Percentiles rank a stretch among this genome's conserved stretches.
Evolutionary conservation across 2,329 filamentous ascomycete species (phyloP).

Genomic region (Xylariaceae sp.): DNA sequence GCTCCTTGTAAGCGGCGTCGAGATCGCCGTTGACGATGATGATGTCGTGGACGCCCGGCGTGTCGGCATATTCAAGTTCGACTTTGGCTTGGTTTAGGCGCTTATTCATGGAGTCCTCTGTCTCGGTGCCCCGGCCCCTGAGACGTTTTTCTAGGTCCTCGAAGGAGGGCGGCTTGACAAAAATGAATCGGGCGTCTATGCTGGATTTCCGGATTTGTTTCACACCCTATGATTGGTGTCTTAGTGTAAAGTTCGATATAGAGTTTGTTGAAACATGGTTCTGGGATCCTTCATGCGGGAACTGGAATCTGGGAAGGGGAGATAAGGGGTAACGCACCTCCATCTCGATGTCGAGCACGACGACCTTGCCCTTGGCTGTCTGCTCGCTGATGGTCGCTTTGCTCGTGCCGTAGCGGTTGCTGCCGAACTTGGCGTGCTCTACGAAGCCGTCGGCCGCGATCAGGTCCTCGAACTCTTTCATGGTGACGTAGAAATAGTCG

Average conservation of each 20-base stretch:
- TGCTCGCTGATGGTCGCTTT: conserved; percentile 76
- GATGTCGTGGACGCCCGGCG: conserved; percentile 63
- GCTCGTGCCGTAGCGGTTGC: conserved; percentile 84
- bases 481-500: conserved; percentile 77
- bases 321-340: conserved; percentile 53
- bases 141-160: conserved; percentile 72
- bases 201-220: conserved; percentile 83
- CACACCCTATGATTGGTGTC: conserved; percentile 56
- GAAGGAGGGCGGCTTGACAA: conserved; percentile 76
- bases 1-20: conserved; percentile 49
- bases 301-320: neutral
- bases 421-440: conserved; percentile 79
- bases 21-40: conserved; percentile 63
- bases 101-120: conserved; percentile 67
- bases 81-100: conserved; percentile 68
- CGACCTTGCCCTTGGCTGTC: conserved; percentile 66
- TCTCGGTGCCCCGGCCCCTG: conserved; percentile 74
- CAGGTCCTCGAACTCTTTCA: conserved; percentile 65
- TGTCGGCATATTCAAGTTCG: conserved; percentile 71
- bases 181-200: conserved; percentile 71
- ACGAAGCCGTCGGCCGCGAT: conserved; percentile 73
- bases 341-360: conserved; percentile 95
- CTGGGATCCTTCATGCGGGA: too few relatives aligned
- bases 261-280: too few relatives aligned
- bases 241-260: conserved; percentile 1